A percentile compares a stretch with the other conserved stretches of the same genome.
phyloP scores from a whole-genome alignment of 2,329 filamentous ascomycete genomes.

The Arthrobotrys pseudoclavata region DNA sequence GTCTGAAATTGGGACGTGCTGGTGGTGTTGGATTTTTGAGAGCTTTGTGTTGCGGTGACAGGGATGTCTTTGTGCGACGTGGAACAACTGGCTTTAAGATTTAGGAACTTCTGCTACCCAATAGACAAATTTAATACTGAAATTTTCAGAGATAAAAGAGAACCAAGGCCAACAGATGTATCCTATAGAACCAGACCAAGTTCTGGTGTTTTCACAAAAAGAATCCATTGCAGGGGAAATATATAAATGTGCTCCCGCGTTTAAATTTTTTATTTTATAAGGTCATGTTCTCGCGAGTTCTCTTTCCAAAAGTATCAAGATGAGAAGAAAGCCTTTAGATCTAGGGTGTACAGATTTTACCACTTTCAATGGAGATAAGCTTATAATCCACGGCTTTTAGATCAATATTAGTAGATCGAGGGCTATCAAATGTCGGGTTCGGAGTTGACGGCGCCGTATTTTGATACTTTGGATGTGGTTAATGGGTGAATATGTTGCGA shows the following conservation, averaged over 20 bases:
- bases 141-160: neutral
- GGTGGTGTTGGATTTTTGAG: constrained; percentile 31
- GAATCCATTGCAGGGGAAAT: neutral
- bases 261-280: constrained; percentile 23
- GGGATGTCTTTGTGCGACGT: constrained; percentile 12
- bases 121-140: too few relatives aligned
- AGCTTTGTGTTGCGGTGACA: constrained; percentile 22
- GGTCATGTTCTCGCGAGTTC: constrained; percentile 35
- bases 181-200: neutral
- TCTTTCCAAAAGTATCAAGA: constrained; percentile 23
- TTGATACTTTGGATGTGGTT: neutral
- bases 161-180: neutral
- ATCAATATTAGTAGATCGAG: constrained; percentile 1
- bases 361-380: constrained; percentile 37
- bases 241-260: neutral
- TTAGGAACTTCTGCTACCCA: neutral
- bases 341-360: neutral
- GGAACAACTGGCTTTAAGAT: neutral
- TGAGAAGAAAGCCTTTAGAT: constrained; percentile 6
- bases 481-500: neutral
- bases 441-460: neutral
- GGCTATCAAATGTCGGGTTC: constrained; percentile 29
- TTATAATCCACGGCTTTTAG: constrained; percentile 30
- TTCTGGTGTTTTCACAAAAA: neutral
- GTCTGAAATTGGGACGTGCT: neutral